Evolutionary conservation across 305 asterid genomes (phyloP).

Genomic region (Plantago rigida): DNA sequence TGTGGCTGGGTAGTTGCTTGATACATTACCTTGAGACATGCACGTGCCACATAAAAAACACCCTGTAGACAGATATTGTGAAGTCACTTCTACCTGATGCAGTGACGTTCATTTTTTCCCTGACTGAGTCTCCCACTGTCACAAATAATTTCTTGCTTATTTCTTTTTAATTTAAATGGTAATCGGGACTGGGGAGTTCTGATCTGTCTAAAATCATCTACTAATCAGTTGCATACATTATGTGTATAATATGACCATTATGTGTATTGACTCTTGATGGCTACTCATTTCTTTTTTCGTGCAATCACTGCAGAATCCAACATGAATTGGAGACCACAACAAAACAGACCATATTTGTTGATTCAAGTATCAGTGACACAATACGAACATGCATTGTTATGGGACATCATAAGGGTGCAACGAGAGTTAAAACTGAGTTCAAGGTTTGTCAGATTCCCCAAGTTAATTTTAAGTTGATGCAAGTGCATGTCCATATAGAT

Average conservation of each 20-base stretch:
- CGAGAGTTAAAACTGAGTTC: conserved; percentile 69
- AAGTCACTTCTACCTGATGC: not conserved
- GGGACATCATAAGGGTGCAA: conserved; percentile 81
- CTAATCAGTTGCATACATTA: conserved; percentile 1
- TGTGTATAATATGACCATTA: not conserved
- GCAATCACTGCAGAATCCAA: conserved; percentile 54
- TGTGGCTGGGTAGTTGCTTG: not conserved
- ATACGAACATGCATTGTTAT: conserved; percentile 88
- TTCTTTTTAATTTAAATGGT: not conserved
- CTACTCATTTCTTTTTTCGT: conserved; percentile 19
- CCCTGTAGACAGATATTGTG: not conserved
- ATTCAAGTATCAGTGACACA: conserved; percentile 91
- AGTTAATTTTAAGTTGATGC: conserved; percentile 17
- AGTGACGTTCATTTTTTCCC: conserved; percentile 1
- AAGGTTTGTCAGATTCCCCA: conserved; percentile 48
- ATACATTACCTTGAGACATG: not conserved
- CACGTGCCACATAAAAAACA: not conserved
- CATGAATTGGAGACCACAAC: conserved; percentile 75
- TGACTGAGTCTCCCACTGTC: not conserved
- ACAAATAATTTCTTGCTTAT: not conserved
- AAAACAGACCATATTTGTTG: conserved; percentile 87
- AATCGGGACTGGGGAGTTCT: not conserved
- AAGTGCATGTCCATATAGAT: not conserved
- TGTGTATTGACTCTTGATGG: conserved; percentile 8
- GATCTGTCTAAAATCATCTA: not conserved